A percentile compares a stretch with the other conserved stretches of the same genome.
Evolutionary conservation across 305 asterid species (phyloP).

Genomic region (Solanum hybrid): DNA sequence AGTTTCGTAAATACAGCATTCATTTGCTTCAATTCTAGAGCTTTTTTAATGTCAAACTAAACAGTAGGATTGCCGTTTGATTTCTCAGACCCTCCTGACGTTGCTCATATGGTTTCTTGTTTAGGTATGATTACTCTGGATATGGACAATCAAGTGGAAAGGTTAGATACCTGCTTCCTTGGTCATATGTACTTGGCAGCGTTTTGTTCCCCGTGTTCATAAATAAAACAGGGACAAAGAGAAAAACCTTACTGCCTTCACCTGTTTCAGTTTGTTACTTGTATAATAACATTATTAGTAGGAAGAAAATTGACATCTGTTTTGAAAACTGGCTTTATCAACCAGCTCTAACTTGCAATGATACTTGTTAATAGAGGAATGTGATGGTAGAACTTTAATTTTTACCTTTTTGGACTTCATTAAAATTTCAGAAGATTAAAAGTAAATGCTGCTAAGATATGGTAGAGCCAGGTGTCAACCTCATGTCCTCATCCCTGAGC

Average conservation of each 20-base stretch:
- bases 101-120: constrained; percentile 7
- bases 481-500: background rate
- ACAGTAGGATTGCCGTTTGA: background rate
- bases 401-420: background rate
- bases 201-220: background rate
- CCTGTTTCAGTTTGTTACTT: background rate
- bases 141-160: constrained; percentile 93
- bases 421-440: background rate
- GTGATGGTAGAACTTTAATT: background rate
- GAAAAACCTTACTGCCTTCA: background rate
- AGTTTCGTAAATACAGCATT: background rate
- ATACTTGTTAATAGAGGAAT: background rate
- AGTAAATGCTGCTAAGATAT: background rate
- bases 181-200: background rate
- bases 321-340: background rate
- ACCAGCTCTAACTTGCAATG: background rate
- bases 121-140: constrained; percentile 96
- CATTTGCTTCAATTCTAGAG: background rate
- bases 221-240: background rate
- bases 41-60: background rate
- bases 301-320: background rate
- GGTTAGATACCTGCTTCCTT: constrained; percentile 43
- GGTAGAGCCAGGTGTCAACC: background rate
- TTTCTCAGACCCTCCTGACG: constrained; percentile 10
- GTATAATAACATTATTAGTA: background rate